Conservation (phyloP, 148 eudicot species). For the Arctostaphylos glauca region DNA sequence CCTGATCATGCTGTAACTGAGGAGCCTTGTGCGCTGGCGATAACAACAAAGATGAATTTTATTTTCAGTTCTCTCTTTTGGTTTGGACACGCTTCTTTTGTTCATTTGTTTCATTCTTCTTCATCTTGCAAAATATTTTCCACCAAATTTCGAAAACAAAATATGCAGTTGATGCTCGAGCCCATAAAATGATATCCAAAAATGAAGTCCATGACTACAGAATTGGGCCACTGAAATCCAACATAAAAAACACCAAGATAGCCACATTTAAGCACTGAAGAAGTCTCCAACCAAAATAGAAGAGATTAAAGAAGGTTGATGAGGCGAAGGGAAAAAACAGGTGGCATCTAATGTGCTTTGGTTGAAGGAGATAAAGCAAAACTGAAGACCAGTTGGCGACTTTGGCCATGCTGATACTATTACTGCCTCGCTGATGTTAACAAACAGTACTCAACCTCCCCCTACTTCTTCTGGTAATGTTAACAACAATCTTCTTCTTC, state of each 20-base stretch:
- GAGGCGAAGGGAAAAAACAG: background rate
- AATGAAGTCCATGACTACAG: background rate
- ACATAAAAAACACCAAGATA: background rate
- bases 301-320: background rate
- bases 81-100: background rate
- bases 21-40: background rate
- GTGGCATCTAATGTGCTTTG: background rate
- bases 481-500: background rate
- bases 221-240: background rate
- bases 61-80: background rate
- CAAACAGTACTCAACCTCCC: background rate
- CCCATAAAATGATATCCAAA: background rate
- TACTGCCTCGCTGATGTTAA: background rate
- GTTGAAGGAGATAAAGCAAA: too few relatives aligned
- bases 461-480: background rate
- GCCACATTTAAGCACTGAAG: background rate
- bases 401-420: background rate
- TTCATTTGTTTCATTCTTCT: background rate
- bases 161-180: background rate
- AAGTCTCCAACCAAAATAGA: background rate
- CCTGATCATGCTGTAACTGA: background rate
- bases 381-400: background rate
- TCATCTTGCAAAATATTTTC: background rate
- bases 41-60: background rate
- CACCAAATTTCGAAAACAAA: background rate